A percentile compares a stretch with the other conserved stretches of the same genome.
Conservation (phyloP, 768 basidiomycete genomes). For the Nevesoporus exiguus region DNA sequence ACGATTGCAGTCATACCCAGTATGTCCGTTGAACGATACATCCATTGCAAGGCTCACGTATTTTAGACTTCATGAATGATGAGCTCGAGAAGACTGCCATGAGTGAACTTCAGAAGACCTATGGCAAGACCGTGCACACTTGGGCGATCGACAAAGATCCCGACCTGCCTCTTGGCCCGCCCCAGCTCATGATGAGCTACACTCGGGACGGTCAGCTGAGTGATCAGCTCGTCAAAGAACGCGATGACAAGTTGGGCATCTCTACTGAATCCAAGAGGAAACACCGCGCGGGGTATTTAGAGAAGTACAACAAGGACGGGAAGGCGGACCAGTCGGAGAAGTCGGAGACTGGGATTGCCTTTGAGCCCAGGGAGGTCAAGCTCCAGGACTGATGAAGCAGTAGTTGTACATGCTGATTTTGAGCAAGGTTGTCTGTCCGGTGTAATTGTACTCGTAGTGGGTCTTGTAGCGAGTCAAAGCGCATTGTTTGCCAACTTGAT, state of each 20-base stretch:
- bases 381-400: conserved; percentile 1
- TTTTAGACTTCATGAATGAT: conserved; percentile 31
- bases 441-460: neutral
- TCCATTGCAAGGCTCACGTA: neutral
- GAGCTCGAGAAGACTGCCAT: conserved; percentile 38
- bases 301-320: conserved; percentile 34
- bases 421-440: neutral
- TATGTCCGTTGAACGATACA: neutral
- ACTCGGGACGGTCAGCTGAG: conserved; percentile 37
- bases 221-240: conserved; percentile 26
- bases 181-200: conserved; percentile 45
- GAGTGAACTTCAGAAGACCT: conserved; percentile 44
- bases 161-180: conserved; percentile 43
- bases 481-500: conserved; percentile 6
- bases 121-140: conserved; percentile 45
- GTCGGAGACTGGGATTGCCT: conserved; percentile 31
- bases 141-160: conserved; percentile 39
- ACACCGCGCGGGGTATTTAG: conserved; percentile 37
- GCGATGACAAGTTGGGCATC: conserved; percentile 35
- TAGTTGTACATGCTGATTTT: neutral
- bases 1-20: conserved; percentile 27
- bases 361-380: conserved; percentile 31
- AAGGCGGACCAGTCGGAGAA: conserved; percentile 40
- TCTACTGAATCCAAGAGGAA: conserved; percentile 34
- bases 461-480: neutral